A percentile compares a stretch with the other conserved stretches of the same genome.
These are phyloP conservation scores for Saccharomyces pastorianus DNA, from an alignment of 1,139 yeast genomes.

Conservation along the genomic window DNA sequence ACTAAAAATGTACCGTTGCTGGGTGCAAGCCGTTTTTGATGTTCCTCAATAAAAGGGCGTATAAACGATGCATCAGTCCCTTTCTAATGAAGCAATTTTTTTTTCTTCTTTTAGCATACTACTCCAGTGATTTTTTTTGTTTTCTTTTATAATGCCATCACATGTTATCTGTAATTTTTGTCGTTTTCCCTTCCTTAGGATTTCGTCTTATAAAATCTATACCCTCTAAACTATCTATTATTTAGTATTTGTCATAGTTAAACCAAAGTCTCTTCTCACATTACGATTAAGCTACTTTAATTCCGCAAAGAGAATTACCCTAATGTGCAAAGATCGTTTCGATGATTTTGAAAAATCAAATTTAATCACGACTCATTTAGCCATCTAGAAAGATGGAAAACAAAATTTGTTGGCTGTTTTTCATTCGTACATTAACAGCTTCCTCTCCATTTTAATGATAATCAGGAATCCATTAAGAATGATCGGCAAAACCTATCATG, in stretches of 20 bases:
- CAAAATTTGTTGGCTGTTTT: neutral
- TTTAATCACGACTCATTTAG: neutral
- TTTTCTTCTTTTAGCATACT: neutral
- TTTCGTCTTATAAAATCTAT: neutral
- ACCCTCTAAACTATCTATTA: neutral
- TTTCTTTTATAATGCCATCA: neutral
- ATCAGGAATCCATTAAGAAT: slow-evolving; percentile 15
- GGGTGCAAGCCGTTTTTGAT: slow-evolving; percentile 89
- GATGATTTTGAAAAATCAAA: neutral
- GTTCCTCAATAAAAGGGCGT: slow-evolving; percentile 26
- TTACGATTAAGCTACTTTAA: too few relatives aligned
- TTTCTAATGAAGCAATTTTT: neutral
- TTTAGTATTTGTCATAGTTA: neutral
- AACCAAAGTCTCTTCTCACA: too few relatives aligned
- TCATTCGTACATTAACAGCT: neutral
- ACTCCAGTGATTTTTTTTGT: neutral
- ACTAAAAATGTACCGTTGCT: slow-evolving; percentile 90
- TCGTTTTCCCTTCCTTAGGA: neutral
- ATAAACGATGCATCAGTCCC: neutral
- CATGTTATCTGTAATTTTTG: slow-evolving; percentile 1
- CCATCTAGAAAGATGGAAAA: neutral
- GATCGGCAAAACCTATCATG: slow-evolving; percentile 35
- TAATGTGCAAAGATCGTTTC: neutral
- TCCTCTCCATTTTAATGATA: slow-evolving; percentile 11
- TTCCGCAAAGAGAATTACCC: neutral